Conservation (phyloP, 106 monocot species). For the Dendrobium officinale region DNA sequence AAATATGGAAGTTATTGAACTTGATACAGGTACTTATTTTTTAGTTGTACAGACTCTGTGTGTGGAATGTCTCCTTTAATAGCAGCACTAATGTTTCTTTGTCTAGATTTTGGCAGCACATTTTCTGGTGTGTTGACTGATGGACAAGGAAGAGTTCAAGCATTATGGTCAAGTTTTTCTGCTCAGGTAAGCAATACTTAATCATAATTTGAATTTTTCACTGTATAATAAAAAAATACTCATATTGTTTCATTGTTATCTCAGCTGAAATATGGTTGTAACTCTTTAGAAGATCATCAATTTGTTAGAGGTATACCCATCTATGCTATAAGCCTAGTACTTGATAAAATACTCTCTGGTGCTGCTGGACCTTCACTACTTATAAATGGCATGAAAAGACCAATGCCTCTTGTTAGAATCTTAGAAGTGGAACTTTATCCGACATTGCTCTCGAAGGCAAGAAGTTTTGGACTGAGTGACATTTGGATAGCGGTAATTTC, state of each 20-base stretch:
- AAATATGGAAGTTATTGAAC: conserved; percentile 98
- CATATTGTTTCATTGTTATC: conserved; percentile 13
- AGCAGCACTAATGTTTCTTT: conserved; percentile 5
- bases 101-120: conserved; percentile 80
- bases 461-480: conserved; percentile 88
- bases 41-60: not conserved
- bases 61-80: not conserved
- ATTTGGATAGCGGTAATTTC: conserved; percentile 72
- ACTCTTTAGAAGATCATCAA: conserved; percentile 66
- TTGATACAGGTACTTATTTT: conserved; percentile 66
- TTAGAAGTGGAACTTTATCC: conserved; percentile 93
- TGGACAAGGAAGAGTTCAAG: conserved; percentile 81
- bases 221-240: not conserved
- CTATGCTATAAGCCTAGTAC: conserved; percentile 74
- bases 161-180: conserved; percentile 96
- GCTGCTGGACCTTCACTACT: conserved; percentile 49
- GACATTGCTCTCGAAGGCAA: conserved; percentile 88
- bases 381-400: conserved; percentile 79
- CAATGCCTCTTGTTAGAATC: conserved; percentile 84
- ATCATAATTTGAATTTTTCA: not conserved
- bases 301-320: conserved; percentile 91
- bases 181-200: conserved; percentile 57
- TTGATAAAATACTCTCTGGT: conserved; percentile 62
- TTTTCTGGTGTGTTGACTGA: conserved; percentile 92
- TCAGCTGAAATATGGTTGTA: conserved; percentile 19